Conservation (phyloP, 2,329 filamentous ascomycete species). For the Fusarium floridanum region DNA sequence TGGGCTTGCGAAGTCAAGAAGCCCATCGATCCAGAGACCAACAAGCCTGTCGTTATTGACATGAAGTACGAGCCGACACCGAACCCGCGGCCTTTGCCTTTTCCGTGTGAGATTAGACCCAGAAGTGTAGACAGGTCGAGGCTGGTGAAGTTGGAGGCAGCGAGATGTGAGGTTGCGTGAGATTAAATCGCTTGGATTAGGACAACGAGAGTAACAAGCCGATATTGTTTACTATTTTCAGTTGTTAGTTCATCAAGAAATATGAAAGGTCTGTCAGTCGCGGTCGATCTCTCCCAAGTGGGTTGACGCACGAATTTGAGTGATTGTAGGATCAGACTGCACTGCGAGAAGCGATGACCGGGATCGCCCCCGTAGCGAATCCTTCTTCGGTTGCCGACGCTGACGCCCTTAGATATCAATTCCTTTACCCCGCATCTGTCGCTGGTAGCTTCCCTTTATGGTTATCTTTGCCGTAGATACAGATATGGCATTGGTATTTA, state of each 20-base stretch:
- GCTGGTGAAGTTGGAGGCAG: neutral
- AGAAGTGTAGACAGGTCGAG: neutral
- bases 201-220: neutral
- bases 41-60: neutral
- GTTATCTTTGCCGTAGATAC: neutral
- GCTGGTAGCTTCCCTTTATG: neutral
- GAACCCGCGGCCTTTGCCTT: neutral
- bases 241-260: no score
- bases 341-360: neutral
- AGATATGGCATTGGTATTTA: neutral
- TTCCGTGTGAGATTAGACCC: neutral
- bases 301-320: neutral
- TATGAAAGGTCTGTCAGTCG: neutral
- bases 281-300: neutral
- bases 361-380: neutral
- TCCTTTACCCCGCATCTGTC: neutral
- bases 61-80: constrained; percentile 1
- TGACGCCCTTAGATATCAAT: neutral
- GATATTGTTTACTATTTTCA: neutral
- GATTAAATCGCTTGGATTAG: no score
- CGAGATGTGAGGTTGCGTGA: neutral
- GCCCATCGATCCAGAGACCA: neutral
- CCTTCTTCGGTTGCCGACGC: neutral
- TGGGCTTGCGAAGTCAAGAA: neutral
- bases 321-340: neutral